phyloP scores from a whole-genome alignment of 2,329 filamentous ascomycete species.

The Plectosphaerella cucumerina region DNA sequence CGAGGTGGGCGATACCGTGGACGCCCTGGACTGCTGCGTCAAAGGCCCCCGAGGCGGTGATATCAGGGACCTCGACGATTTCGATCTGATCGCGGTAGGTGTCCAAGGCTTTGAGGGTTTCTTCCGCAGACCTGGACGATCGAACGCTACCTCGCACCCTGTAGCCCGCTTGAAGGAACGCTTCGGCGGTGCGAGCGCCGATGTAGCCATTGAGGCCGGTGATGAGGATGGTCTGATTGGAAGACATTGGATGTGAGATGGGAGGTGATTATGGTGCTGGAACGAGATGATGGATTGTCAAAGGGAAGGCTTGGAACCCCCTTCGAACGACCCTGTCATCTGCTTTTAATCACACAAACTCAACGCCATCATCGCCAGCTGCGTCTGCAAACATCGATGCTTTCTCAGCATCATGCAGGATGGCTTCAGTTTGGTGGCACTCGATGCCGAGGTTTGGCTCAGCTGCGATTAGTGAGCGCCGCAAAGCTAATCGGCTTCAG shows the following conservation, averaged over 20 bases:
- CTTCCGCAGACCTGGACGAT: slow-evolving; percentile 11
- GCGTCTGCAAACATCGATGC: no score
- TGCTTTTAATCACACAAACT: no score
- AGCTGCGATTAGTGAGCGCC: no score
- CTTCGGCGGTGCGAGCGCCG: slow-evolving; percentile 19
- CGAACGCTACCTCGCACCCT: slow-evolving; percentile 24
- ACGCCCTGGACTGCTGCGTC: slow-evolving; percentile 44
- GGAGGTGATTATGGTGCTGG: no score
- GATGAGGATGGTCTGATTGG: slow-evolving; percentile 17
- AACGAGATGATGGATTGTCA: no score
- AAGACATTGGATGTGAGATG: not conserved
- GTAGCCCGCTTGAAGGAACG: slow-evolving; percentile 24
- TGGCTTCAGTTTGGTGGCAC: no score
- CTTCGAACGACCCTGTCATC: no score
- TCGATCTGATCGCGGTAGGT: slow-evolving; percentile 13
- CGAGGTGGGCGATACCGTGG: slow-evolving; percentile 41
- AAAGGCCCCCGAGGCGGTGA: slow-evolving; percentile 24
- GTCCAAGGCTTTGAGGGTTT: slow-evolving; percentile 9
- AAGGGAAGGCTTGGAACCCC: no score
- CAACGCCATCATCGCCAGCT: no score
- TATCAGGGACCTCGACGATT: slow-evolving; percentile 27
- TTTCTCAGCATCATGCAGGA: no score
- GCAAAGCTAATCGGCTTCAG: no score
- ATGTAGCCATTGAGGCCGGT: slow-evolving; percentile 31
- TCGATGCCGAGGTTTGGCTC: no score